Evolutionary conservation across 2,329 filamentous ascomycete species (phyloP).

Genomic region (Ophiocordyceps sinensis): DNA sequence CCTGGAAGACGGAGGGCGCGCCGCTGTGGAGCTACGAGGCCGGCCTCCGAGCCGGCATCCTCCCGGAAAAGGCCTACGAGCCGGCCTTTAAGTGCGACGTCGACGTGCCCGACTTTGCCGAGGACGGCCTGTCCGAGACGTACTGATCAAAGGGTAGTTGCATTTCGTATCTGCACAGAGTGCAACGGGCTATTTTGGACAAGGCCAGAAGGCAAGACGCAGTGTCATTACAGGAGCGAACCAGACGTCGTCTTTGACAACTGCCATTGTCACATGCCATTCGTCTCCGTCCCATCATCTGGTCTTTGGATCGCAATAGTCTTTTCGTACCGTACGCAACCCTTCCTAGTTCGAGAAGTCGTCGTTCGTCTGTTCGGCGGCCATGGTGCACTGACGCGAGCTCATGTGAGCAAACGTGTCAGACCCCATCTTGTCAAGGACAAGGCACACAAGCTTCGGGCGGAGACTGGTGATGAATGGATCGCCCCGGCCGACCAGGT

Average conservation of each 20-base stretch:
- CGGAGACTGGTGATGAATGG: conserved; percentile 68
- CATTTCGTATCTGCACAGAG: too few species aligned
- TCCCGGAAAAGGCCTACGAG: conserved; percentile 62
- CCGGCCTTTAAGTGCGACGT: conserved; percentile 53
- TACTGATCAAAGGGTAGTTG: conserved; percentile 15
- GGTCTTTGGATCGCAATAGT: conserved; percentile 55
- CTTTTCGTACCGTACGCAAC: conserved; percentile 51
- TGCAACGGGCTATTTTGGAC: too few species aligned
- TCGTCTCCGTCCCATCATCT: too few species aligned
- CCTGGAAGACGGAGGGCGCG: conserved; percentile 79
- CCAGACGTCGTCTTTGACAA: too few species aligned
- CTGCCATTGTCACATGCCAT: too few species aligned
- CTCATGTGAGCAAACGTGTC: background rate
- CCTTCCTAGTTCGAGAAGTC: too few species aligned
- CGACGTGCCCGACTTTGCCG: conserved; percentile 37
- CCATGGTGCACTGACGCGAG: background rate
- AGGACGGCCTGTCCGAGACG: conserved; percentile 31
- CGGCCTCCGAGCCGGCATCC: conserved; percentile 60
- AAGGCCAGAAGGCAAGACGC: too few species aligned
- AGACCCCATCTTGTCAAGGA: conserved; percentile 56
- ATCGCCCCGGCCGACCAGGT: conserved; percentile 66
- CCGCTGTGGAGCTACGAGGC: conserved; percentile 87
- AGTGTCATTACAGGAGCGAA: too few species aligned
- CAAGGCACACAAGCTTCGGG: conserved; percentile 56
- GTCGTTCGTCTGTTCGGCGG: background rate